Evolutionary conservation across 257 asterid genomes (phyloP), one percentile per base, ranked within the genome.

Genomic region (Solanum stenotomum): DNA sequence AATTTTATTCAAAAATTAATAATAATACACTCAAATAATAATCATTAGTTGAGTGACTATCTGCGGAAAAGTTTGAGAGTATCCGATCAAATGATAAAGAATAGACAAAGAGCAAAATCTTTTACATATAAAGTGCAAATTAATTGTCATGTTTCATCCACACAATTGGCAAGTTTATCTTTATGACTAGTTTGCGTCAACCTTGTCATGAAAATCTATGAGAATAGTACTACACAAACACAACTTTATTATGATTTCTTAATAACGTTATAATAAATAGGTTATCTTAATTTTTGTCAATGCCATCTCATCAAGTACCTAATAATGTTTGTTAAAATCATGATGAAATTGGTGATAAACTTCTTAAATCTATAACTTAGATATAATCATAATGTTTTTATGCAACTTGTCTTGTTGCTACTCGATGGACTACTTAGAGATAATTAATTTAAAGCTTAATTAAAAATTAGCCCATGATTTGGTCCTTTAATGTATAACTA

Each of bases 371-470:
- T 67, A 68, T 65, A 65, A 40, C 56, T 86, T 79, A 68, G 63
- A 76, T 49, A 89, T 71, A 86, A 89, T 86, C 71, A 89, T 86
- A 81, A 56, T 71, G 86, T 10, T 29, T 82, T 82, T 71, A 59
- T 16, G 42, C 87, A 89, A 87, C 65, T 84, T 87, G 88, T 67
- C 84, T 83, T 46, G 18, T 81, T 46, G 40, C 68, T 79, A 42
- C 37, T 15, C 9, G 85, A 27, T 42, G 65, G 38, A 42, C 38
- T 44, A 8, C 25, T n/a, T 35, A 20, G 46, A 20, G 29, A 74
- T 20, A 31, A 63, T 74, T 35, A 71, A 16, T 74, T 74, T 12
- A 33, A 72, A 16, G 81, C 44, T 74, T 35, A 20, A 20, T n/a
- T 23, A 6, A 38, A 52, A 38, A 77, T 77, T 38, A 23, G 20